Conservation (phyloP, 768 basidiomycete genomes). For the Suillus weaverae region DNA sequence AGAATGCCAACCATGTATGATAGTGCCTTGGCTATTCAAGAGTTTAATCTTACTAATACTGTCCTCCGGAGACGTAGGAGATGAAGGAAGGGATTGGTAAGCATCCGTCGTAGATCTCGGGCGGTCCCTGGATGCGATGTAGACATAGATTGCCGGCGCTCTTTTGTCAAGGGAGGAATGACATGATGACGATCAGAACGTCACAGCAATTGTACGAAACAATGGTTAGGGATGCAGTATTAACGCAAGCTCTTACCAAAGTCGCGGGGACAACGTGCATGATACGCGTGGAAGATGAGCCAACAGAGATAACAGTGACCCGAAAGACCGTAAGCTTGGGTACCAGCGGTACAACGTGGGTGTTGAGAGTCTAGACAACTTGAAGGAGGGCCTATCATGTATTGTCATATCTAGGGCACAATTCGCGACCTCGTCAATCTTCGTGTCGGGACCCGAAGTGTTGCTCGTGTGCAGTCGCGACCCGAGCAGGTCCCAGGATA, state of each 20-base stretch:
- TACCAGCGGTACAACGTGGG: background rate
- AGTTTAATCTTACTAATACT: too few species aligned
- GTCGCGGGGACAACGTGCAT: background rate
- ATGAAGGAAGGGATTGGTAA: background rate
- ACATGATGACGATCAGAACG: background rate
- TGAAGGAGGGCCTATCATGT: background rate
- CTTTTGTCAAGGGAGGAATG: background rate
- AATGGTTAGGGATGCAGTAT: background rate
- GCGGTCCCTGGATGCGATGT: background rate
- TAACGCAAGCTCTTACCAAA: background rate
- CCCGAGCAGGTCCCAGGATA: conserved; percentile 5
- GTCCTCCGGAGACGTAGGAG: background rate
- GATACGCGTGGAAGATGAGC: background rate
- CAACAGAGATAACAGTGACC: background rate
- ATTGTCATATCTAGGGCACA: background rate
- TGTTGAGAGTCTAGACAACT: background rate
- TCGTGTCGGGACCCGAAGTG: background rate
- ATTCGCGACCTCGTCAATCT: conserved; percentile 2
- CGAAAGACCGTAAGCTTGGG: background rate
- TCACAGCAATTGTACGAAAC: background rate
- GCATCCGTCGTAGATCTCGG: background rate
- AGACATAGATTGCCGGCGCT: background rate
- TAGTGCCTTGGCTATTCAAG: background rate
- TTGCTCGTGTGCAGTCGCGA: background rate
- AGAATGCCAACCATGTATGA: background rate